A percentile compares a stretch with the other conserved stretches of the same genome.
Conservation (phyloP, 768 basidiomycete species). For the Pisolithus marmoratus region DNA sequence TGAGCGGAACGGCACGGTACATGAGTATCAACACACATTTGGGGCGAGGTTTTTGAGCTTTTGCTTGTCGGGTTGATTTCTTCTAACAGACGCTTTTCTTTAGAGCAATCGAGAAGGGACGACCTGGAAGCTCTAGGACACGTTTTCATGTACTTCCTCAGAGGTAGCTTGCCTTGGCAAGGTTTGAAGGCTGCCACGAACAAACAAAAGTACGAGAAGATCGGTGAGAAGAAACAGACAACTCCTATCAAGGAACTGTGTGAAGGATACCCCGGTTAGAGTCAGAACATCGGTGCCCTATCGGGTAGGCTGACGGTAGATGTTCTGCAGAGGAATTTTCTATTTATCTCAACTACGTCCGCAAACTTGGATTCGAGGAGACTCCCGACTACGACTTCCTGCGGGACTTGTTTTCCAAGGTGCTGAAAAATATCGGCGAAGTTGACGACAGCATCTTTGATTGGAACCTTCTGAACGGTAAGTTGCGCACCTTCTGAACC, state of each 20-base stretch:
- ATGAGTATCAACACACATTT: conserved; percentile 99
- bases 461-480: conserved; percentile 91
- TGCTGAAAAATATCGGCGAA: conserved; percentile 87
- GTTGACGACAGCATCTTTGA: conserved; percentile 92
- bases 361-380: conserved; percentile 98
- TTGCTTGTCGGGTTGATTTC: conserved; percentile 4
- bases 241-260: conserved; percentile 96
- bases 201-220: conserved; percentile 99
- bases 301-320: conserved; percentile 3
- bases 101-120: conserved; percentile 90
- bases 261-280: conserved; percentile 88
- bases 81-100: neutral
- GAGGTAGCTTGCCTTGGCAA: conserved; percentile 97
- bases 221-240: conserved; percentile 99
- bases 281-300: neutral
- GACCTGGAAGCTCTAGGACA: conserved; percentile 99
- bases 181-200: conserved; percentile 99
- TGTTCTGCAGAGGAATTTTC: conserved; percentile 80
- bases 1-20: conserved; percentile 96
- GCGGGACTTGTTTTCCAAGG: conserved; percentile 89
- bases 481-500: conserved; percentile 10
- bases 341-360: conserved; percentile 98
- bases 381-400: conserved; percentile 99
- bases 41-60: conserved; percentile 66
- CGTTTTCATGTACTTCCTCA: conserved; percentile 99